Base-by-base conservation (phyloP, 192 early-diverging fungal genomes). In the Podochytrium sp. region DNA sequence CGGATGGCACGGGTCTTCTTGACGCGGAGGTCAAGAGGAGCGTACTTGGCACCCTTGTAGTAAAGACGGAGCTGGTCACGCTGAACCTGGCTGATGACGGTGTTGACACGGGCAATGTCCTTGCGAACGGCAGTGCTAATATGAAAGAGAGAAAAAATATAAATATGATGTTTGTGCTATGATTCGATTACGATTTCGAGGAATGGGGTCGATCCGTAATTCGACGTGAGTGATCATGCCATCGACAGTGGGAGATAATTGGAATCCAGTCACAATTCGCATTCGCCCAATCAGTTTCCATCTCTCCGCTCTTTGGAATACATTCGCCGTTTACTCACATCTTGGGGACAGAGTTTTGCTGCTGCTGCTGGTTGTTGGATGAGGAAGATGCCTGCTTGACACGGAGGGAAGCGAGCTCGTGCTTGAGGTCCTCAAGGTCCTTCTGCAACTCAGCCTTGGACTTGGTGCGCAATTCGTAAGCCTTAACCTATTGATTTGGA, bases 1-100 rank as follows among this genome's bases (percentile, higher is more conserved):
- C 97, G 95, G 84, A 98, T 92, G 74, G 97, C 97, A 81, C 97
- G 95, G 74, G 96, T 99, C 91, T 95, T 95, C 93, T 99, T 99
- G 81, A 85, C 86, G 79, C 97, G 94, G 84, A 99, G 92, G 85
- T 99, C 97, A 74, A 96, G 85, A 70, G 97, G 97, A 43, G 89
- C 77, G 87, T 94, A 93, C 91, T 97, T 98, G 91, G 95, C 97
- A 79, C 90, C 89, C 79, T 92, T 90, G 90, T 95, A 98, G 89
- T 91, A 92, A 63, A 89, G 80, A 76, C 94, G 93, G 65, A 95
- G 90, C 82, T 94, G 90, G 34, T 90, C 91, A 75, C 95, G 92
- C 78, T 94, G 90, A 80, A 91, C 92, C 80, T 97, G 94, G 89
- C 88, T 91, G 83, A 97, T 95, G 70, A 97, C 96, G 47, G 97